These are phyloP conservation scores for Botrytis aclada DNA, from an alignment of 2,329 filamentous ascomycete genomes.

Conservation along the genomic window DNA sequence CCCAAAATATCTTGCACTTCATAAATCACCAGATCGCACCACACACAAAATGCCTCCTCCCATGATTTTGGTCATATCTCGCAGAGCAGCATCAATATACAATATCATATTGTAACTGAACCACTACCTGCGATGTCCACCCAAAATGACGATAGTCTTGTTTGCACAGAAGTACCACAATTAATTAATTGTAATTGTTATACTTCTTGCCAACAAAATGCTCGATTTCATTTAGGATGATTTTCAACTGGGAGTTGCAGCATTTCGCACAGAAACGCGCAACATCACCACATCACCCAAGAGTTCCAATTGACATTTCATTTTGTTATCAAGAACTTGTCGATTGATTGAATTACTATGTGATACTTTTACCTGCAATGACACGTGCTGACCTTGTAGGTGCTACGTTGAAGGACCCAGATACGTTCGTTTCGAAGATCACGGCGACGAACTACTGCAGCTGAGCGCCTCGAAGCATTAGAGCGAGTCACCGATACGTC, in stretches of 20 bases:
- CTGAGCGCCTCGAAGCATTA: conserved; percentile 36
- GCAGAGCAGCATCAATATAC: conserved; percentile 20
- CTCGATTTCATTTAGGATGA: background rate
- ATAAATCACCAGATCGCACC: conserved; percentile 33
- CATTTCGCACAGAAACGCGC: conserved; percentile 27
- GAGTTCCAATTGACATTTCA: conserved; percentile 26
- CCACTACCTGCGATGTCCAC: conserved; percentile 27
- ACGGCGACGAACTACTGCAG: conserved; percentile 37
- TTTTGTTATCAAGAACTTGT: conserved; percentile 30
- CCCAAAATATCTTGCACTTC: conserved; percentile 24
- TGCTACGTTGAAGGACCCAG: conserved; percentile 34
- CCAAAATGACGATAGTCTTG: conserved; percentile 2
- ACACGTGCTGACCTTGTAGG: conserved; percentile 40
- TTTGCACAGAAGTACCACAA: background rate
- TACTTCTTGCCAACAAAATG: conserved; percentile 3
- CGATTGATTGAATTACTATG: conserved; percentile 29
- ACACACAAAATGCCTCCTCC: conserved; percentile 32
- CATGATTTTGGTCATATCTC: conserved; percentile 30
- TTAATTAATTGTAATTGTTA: conserved; percentile 1
- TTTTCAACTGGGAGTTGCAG: conserved; percentile 9
- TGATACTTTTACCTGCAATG: conserved; percentile 36
- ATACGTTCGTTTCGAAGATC: conserved; percentile 36
- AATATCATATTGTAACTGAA: conserved; percentile 22
- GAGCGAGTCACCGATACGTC: conserved; percentile 28
- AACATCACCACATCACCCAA: conserved; percentile 24